Evolutionary conservation across 495 filamentous ascomycete species (phyloP), one percentile per base, ranked within the genome.

Genomic region (Lepraria neglecta): DNA sequence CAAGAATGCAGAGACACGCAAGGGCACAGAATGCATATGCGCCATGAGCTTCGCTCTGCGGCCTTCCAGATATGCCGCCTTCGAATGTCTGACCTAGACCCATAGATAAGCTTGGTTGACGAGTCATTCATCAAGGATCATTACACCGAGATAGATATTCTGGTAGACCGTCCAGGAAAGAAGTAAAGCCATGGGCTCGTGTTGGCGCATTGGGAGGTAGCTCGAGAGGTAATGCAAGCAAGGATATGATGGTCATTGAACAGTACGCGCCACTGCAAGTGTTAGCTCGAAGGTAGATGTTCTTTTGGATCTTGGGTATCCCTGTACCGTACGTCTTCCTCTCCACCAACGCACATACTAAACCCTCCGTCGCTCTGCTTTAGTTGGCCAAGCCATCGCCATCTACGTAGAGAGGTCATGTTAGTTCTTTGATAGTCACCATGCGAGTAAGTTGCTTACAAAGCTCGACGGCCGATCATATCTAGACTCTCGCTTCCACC

Each of bases 21-120:
- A 98, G 76, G 45, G 88, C 91, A 74, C 94, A 97, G 74, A 97
- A 98, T 38, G 92, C 90, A 75, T 97, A 98, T 57, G 89, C 94
- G 19, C 94, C 95, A 77, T 98, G 94, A 45, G 92, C 95, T 77
- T 98, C 94, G 56, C 82, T 84, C 53, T 82, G 85, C 19, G 94
- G 94, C 44, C 83, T 83, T 14, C 82, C 87, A 58, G 88, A 91
- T 38, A 97, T 89, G 33, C 94, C 94, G 56, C 94, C 94, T 75
- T 98, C 94, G 68, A 84, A 97, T 12, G 88, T 92, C 80, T 97
- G 92, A 69, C 90, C 89, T 92, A 64, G 14, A 52, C 14, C 9
- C 27, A 56, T 59, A 59, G 50, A 64, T 61, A 30, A 60, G 27
- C 30, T 45, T 21, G 43, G 57, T 38, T 48, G 45, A 59, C 65